Percentiles rank a stretch among this genome's conserved stretches.
These are phyloP conservation scores for Coemansia erecta DNA, from an alignment of 192 early-diverging fungal genomes.

Conservation along the genomic window DNA sequence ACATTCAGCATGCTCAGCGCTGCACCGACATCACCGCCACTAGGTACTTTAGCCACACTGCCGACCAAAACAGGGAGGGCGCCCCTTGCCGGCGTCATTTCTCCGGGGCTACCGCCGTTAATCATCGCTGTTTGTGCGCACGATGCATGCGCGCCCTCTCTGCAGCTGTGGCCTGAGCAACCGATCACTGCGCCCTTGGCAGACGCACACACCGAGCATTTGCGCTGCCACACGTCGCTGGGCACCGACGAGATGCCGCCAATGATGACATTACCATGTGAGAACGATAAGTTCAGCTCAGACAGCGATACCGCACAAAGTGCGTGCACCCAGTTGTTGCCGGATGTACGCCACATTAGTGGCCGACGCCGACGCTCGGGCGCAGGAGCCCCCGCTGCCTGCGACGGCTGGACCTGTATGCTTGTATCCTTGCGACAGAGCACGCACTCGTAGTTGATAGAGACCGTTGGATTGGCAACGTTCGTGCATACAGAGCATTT, in stretches of 20 bases:
- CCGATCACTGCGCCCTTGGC: conserved; percentile 20
- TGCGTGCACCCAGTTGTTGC: conserved; percentile 77
- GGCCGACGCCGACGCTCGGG: conserved; percentile 25
- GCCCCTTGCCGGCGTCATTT: not conserved
- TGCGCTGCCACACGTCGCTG: conserved; percentile 25
- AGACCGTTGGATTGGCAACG: conserved; percentile 57
- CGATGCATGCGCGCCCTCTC: conserved; percentile 22
- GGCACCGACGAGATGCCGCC: conserved; percentile 26
- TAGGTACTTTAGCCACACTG: too few relatives aligned
- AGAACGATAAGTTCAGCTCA: conserved; percentile 49
- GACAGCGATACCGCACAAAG: conserved; percentile 62
- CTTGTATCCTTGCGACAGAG: conserved; percentile 54
- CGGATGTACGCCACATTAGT: conserved; percentile 66
- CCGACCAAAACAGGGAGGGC: too few relatives aligned
- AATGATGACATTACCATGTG: conserved; percentile 33
- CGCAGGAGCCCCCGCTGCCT: not conserved
- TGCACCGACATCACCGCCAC: not conserved
- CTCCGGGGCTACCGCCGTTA: not conserved
- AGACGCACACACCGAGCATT: conserved; percentile 23
- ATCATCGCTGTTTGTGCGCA: conserved; percentile 9
- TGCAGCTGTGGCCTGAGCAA: conserved; percentile 18
- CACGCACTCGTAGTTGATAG: conserved; percentile 63
- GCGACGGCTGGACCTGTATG: not conserved
- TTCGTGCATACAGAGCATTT: conserved; percentile 66
- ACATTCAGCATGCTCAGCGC: not conserved